These are phyloP conservation scores for Lentinula boryana DNA, from an alignment of 768 basidiomycete species.

Conservation along the genomic window DNA sequence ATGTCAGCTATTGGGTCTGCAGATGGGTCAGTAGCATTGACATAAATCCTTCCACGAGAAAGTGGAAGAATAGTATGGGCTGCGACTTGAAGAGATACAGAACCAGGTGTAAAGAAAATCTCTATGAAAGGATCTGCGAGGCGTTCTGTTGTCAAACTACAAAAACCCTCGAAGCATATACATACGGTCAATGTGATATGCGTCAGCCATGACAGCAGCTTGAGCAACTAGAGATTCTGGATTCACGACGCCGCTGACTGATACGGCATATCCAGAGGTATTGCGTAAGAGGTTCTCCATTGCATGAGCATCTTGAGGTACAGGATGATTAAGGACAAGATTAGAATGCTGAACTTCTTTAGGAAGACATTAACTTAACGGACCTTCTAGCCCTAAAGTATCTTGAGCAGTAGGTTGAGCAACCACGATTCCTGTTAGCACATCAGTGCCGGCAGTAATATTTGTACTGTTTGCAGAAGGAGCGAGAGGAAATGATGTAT, in stretches of 20 bases:
- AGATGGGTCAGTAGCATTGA: conserved; percentile 10
- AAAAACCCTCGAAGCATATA: background rate
- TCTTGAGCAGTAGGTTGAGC: conserved; percentile 8
- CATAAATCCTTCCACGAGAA: conserved; percentile 10
- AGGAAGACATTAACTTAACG: background rate
- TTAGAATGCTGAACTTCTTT: too few relatives aligned
- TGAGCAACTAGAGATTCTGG: conserved; percentile 4
- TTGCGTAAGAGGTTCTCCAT: background rate
- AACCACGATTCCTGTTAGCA: conserved; percentile 8
- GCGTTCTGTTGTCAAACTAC: background rate
- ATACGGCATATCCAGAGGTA: conserved; percentile 8
- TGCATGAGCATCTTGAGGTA: background rate
- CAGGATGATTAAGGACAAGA: background rate
- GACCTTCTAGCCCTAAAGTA: conserved; percentile 10
- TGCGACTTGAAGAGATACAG: background rate
- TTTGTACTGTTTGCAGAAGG: conserved; percentile 10
- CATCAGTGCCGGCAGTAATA: background rate
- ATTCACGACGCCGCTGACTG: conserved; percentile 10
- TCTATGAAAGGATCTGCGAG: conserved; percentile 11
- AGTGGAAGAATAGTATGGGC: conserved; percentile 10
- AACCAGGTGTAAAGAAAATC: conserved; percentile 6
- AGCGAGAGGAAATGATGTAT: conserved; percentile 10
- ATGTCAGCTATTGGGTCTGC: conserved; percentile 6
- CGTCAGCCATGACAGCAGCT: conserved; percentile 8
- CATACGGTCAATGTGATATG: conserved; percentile 12